Conservation (phyloP, 2,329 filamentous ascomycete species). For the Myriosclerotinia duriaeana region DNA sequence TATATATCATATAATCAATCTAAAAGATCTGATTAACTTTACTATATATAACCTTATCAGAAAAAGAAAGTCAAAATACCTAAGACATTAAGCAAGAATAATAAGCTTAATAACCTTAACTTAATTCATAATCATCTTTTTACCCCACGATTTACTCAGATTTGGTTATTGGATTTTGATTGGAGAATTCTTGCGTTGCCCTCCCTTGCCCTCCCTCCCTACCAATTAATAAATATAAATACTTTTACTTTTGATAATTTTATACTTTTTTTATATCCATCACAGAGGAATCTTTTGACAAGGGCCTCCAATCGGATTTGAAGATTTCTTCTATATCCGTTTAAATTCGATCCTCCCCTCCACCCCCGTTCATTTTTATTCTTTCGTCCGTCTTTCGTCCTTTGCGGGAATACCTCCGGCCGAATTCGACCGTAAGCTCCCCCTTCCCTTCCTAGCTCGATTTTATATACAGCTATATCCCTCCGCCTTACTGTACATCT, state of each 20-base stretch:
- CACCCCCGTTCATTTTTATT: background rate
- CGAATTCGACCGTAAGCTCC: conserved; percentile 3
- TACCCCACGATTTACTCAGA: too few relatives aligned
- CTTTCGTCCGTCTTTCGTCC: background rate
- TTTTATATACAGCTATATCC: background rate
- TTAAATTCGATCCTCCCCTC: background rate
- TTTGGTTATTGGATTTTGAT: too few relatives aligned
- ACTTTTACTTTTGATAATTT: background rate
- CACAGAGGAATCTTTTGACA: background rate
- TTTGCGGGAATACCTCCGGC: background rate
- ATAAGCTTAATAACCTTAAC: too few relatives aligned
- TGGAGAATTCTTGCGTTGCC: too few relatives aligned
- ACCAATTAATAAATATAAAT: background rate
- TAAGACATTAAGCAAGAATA: too few relatives aligned
- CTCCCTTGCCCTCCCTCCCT: too few relatives aligned
- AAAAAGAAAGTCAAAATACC: too few relatives aligned
- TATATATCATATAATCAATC: too few relatives aligned
- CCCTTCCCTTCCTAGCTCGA: too few relatives aligned
- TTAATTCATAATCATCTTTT: too few relatives aligned
- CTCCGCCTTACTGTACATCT: background rate
- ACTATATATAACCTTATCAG: too few relatives aligned
- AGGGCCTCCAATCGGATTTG: conserved; percentile 3
- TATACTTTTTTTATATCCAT: background rate
- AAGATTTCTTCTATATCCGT: background rate
- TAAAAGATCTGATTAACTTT: too few relatives aligned